phyloP scores from a whole-genome alignment of 1,139 yeast genomes.

The Lodderomyces margitis region DNA sequence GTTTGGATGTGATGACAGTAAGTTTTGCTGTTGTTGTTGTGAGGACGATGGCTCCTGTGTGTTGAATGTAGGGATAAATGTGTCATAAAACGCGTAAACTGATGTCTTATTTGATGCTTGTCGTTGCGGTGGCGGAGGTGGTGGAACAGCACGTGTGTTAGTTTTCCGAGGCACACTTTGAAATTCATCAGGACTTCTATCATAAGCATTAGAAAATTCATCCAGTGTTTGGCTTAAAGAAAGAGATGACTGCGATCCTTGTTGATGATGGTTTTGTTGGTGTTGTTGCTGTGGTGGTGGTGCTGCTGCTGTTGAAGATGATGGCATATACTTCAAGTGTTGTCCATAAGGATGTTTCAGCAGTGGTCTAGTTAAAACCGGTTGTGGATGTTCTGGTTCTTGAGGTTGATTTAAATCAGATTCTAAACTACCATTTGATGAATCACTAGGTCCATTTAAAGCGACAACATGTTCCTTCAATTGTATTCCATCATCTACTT shows the following conservation, averaged over 20 bases:
- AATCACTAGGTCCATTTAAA: constrained; percentile 2
- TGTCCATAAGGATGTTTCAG: constrained; percentile 4
- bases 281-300: background rate
- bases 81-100: constrained; percentile 44
- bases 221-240: background rate
- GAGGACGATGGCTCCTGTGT: background rate
- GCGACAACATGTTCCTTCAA: constrained; percentile 6
- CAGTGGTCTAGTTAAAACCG: background rate
- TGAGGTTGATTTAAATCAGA: constrained; percentile 3
- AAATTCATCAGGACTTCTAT: constrained; percentile 5
- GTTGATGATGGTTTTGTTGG: background rate
- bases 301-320: no score
- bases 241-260: constrained; percentile 1
- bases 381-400: background rate
- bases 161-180: constrained; percentile 7
- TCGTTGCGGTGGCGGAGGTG: constrained; percentile 5
- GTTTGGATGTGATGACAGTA: constrained; percentile 4
- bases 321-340: background rate
- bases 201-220: background rate
- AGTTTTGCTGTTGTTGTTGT: constrained; percentile 3
- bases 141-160: background rate
- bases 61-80: constrained; percentile 38
- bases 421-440: constrained; percentile 8
- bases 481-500: constrained; percentile 6
- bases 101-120: constrained; percentile 15